Evolutionary conservation across 2,329 filamentous ascomycete genomes (phyloP), one percentile per base, ranked within the genome.

Genomic region (Trichoderma citrinoviride): DNA sequence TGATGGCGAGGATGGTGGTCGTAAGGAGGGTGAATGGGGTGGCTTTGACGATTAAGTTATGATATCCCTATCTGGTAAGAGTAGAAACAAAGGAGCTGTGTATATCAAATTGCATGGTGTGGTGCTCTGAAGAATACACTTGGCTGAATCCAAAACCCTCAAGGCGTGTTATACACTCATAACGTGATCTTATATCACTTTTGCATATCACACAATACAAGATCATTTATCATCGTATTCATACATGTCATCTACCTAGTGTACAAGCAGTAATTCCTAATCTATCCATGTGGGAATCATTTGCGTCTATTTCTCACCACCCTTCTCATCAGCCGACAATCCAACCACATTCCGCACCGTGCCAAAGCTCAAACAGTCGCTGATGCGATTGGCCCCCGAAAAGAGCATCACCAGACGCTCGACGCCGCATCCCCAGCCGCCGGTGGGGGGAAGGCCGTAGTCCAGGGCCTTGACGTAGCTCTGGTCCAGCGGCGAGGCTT

Each of bases 351-450:
- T 87, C 74, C 88, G 87, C 79, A 99, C 76, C 63, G 86, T 96
- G 1, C 95, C 95, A 80, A 99, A 99, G 40, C 89, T 87, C 72
- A 98, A 79, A 19, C 94, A 92, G 77, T 98, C 93, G 44, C 86
- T 87, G 72, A 99, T 97, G 70, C 90, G 85, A 74, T 86, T 86
- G 41, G 87, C 83, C 0, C 91, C 93, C 1, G 90, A 87, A 72
- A 98, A 91, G 55, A 97, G 79, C 95, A 99, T 99, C 43, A 92
- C 90, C 60, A 99, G 80, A 61, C 95, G 83, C 78, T 99, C 95
- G 47, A 99, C 81, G 1, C 95, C 95, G 71, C 93, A 96, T 1
- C 95, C 95, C 95, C 95, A 99, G 5, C 95, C 95, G 0, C 94
- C 95, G 0, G 95, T 99, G 0, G 95, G 92, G n/a, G 95, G 95